Percentiles rank a stretch among this genome's conserved stretches.
Conservation (phyloP, 176 grass and related monocot species). For the Themeda triandra region DNA sequence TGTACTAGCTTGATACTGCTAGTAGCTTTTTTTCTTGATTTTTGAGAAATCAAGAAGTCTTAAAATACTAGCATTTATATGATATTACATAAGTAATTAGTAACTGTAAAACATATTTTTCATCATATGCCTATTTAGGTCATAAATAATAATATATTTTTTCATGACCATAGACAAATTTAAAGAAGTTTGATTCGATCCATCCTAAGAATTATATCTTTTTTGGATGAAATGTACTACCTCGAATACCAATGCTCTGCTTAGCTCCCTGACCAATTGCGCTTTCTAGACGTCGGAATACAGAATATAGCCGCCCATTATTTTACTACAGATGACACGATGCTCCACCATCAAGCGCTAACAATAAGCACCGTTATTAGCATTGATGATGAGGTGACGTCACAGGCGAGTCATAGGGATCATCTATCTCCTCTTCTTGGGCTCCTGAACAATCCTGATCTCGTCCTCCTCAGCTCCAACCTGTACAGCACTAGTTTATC, state of each 20-base stretch:
- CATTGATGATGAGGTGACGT: neutral
- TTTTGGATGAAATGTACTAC: neutral
- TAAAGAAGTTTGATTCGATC: neutral
- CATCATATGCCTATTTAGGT: too few species aligned
- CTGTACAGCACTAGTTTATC: conserved; percentile 45
- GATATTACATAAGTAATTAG: too few species aligned
- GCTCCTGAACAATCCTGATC: neutral
- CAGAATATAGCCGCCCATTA: neutral
- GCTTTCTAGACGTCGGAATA: neutral
- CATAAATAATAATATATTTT: neutral
- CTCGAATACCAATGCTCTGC: neutral
- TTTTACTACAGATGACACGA: neutral
- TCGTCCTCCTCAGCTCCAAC: conserved; percentile 30
- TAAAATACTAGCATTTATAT: too few species aligned
- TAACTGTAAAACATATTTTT: too few species aligned
- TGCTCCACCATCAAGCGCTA: neutral
- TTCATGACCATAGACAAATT: neutral
- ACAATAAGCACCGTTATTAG: neutral
- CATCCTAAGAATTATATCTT: neutral
- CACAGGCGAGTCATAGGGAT: conserved; percentile 19
- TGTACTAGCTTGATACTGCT: too few species aligned
- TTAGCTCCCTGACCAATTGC: neutral
- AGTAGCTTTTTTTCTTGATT: too few species aligned
- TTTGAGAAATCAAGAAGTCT: too few species aligned
- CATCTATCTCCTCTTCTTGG: neutral